Percentiles rank a stretch among this genome's conserved stretches.
Conservation (phyloP, 345 rosid genomes). For the Gossypium stocksii region DNA sequence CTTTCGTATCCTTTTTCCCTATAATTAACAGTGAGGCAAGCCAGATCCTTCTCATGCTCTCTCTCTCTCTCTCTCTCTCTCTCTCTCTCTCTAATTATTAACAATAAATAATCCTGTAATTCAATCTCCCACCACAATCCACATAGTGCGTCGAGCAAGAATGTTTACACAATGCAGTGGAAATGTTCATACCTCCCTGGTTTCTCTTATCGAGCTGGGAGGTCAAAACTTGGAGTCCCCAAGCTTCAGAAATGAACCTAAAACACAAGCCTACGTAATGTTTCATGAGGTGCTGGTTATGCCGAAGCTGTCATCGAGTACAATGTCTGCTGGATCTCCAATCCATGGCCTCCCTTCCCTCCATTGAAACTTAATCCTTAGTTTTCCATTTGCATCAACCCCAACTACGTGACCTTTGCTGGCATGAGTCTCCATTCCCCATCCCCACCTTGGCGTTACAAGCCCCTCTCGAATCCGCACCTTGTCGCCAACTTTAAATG, state of each 20-base stretch:
- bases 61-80: slow-evolving; percentile 19
- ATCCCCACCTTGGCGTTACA: slow-evolving; percentile 87
- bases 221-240: background rate
- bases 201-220: slow-evolving; percentile 3
- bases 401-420: slow-evolving; percentile 90
- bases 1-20: slow-evolving; percentile 15
- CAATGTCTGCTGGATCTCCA: slow-evolving; percentile 95
- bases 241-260: background rate
- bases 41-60: slow-evolving; percentile 19
- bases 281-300: background rate
- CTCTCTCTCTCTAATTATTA: slow-evolving; percentile 27
- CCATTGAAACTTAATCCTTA: slow-evolving; percentile 90
- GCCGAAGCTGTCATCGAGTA: slow-evolving; percentile 39
- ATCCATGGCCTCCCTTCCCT: slow-evolving; percentile 96
- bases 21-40: slow-evolving; percentile 31
- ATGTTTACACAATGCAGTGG: slow-evolving; percentile 1
- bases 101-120: slow-evolving; percentile 23
- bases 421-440: slow-evolving; percentile 99
- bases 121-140: background rate
- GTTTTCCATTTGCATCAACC: slow-evolving; percentile 90
- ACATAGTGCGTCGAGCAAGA: background rate
- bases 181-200: background rate
- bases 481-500: slow-evolving; percentile 66
- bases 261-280: background rate
- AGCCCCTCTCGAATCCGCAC: slow-evolving; percentile 73